These are phyloP conservation scores for Venustampulla echinocandica DNA, from an alignment of 495 filamentous ascomycete genomes.

Conservation along the genomic window DNA sequence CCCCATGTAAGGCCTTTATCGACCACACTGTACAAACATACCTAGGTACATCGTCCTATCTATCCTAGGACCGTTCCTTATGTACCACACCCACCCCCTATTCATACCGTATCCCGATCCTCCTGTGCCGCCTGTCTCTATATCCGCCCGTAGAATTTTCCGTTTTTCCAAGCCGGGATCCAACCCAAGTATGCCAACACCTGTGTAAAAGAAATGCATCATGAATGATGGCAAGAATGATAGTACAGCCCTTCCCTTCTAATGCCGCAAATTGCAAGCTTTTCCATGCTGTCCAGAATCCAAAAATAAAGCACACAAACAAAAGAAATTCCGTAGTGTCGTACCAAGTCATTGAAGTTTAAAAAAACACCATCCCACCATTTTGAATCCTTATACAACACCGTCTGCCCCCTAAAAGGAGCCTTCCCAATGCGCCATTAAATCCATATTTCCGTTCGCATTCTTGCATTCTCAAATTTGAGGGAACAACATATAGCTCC, in stretches of 20 bases:
- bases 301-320: background rate
- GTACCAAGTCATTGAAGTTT: conserved; percentile 4
- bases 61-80: too few relatives aligned
- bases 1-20: background rate
- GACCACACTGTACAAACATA: background rate
- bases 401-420: too few relatives aligned
- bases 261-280: conserved; percentile 1
- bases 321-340: conserved; percentile 11
- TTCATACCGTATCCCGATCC: background rate
- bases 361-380: background rate
- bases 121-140: background rate
- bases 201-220: background rate
- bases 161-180: conserved; percentile 5
- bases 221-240: conserved; percentile 17
- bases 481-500: conserved; percentile 22
- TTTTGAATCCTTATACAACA: too few relatives aligned
- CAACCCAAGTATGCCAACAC: conserved; percentile 1
- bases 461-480: conserved; percentile 13
- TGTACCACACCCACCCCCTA: background rate
- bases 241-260: conserved; percentile 4
- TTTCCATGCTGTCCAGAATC: background rate
- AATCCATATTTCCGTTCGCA: background rate
- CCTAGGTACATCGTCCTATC: too few relatives aligned
- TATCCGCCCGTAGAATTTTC: background rate
- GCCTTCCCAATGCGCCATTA: conserved; percentile 3